A percentile compares a stretch with the other conserved stretches of the same genome.
phyloP scores from a whole-genome alignment of 2,329 filamentous ascomycete species.

The Alternaria gansuensis region DNA sequence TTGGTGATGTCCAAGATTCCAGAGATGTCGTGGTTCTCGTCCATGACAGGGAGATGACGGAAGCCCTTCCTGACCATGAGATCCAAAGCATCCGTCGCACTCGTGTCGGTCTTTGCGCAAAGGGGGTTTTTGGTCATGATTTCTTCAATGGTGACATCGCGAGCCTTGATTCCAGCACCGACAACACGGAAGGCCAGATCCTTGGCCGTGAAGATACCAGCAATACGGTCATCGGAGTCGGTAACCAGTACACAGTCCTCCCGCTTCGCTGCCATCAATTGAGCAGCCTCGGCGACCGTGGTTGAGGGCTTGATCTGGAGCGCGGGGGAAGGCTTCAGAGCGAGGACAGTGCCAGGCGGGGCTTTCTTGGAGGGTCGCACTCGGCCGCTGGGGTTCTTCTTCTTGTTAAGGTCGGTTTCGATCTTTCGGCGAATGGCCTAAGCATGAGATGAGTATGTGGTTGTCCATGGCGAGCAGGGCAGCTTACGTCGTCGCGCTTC shows the following conservation, averaged over 20 bases:
- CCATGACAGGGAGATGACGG: conserved; percentile 97
- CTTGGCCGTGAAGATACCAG: conserved; percentile 98
- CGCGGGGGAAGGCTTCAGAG: conserved; percentile 92
- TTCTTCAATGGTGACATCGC: conserved; percentile 90
- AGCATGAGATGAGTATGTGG: conserved; percentile 16
- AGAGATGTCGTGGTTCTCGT: conserved; percentile 99
- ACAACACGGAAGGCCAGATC: conserved; percentile 98
- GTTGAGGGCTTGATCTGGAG: conserved; percentile 97
- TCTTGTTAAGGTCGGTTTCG: conserved; percentile 97
- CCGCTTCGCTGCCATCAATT: conserved; percentile 98
- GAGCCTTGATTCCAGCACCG: conserved; percentile 86
- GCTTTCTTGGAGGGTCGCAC: conserved; percentile 90
- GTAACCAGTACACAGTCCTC: conserved; percentile 98
- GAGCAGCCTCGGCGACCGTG: conserved; percentile 93
- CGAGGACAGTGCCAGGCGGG: conserved; percentile 93
- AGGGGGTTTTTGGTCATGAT: conserved; percentile 99
- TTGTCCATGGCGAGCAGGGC: conserved; percentile 12
- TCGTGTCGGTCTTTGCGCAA: conserved; percentile 96
- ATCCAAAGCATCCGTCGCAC: conserved; percentile 95
- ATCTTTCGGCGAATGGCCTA: conserved; percentile 97
- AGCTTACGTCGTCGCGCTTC: conserved; percentile 94
- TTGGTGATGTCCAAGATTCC: conserved; percentile 99
- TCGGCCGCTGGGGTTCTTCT: conserved; percentile 81
- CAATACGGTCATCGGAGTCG: conserved; percentile 96
- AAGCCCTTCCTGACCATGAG: conserved; percentile 99